Evolutionary conservation across 2,329 filamentous ascomycete genomes (phyloP).

Genomic region (Curvularia hawaiiensis): DNA sequence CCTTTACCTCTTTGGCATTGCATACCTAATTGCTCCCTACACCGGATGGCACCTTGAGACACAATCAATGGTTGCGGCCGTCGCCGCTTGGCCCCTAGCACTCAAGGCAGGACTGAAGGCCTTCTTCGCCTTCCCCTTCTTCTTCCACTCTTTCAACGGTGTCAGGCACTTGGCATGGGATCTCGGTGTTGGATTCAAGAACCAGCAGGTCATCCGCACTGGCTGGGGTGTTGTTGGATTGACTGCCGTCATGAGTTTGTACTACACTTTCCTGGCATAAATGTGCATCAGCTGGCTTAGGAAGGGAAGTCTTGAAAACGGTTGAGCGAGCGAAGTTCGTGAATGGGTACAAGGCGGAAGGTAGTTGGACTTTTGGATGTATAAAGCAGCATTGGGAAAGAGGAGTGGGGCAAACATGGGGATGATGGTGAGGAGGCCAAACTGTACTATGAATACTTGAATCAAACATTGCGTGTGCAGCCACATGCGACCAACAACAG

Average conservation of each 20-base stretch:
- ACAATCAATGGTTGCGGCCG: slow-evolving; percentile 66
- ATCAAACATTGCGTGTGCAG: slow-evolving; percentile 18
- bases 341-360: not conserved
- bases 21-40: slow-evolving; percentile 80
- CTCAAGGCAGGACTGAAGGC: slow-evolving; percentile 66
- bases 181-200: slow-evolving; percentile 64
- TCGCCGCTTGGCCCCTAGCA: slow-evolving; percentile 64
- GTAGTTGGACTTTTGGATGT: not conserved
- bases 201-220: slow-evolving; percentile 67
- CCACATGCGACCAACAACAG: not conserved
- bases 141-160: slow-evolving; percentile 72
- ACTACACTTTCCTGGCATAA: slow-evolving; percentile 36
- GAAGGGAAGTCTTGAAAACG: not conserved
- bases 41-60: slow-evolving; percentile 74
- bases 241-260: slow-evolving; percentile 51
- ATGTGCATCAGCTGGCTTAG: not conserved
- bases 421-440: slow-evolving; percentile 2
- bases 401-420: not conserved
- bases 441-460: slow-evolving; percentile 5
- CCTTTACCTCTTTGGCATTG: slow-evolving; percentile 79
- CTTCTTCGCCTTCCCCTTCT: slow-evolving; percentile 66
- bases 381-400: not conserved
- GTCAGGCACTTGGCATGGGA: slow-evolving; percentile 75
- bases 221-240: slow-evolving; percentile 68
- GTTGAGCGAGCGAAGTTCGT: not conserved